Evolutionary conservation across 2,329 filamentous ascomycete genomes (phyloP).

Genomic region (Dothistroma pini): DNA sequence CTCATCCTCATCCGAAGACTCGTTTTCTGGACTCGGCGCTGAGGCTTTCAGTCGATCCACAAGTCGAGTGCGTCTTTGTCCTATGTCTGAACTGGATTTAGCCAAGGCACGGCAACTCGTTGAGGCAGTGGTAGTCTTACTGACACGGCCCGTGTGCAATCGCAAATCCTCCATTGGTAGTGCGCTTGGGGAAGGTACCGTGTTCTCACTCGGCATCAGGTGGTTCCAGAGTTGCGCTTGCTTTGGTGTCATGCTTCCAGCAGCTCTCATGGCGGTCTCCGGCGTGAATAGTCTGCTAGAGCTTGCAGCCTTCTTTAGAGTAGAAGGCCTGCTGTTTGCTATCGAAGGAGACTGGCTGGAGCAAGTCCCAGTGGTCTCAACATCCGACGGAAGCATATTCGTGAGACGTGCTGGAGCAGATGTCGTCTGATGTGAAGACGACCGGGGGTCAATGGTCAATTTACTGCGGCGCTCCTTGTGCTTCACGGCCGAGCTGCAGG

Average conservation of each 20-base stretch:
- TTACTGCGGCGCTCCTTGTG: slow-evolving; percentile 14
- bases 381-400: slow-evolving; percentile 29
- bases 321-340: slow-evolving; percentile 19
- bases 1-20: slow-evolving; percentile 18
- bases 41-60: slow-evolving; percentile 35
- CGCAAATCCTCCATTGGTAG: slow-evolving; percentile 26
- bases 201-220: slow-evolving; percentile 24
- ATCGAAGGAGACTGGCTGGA: slow-evolving; percentile 18
- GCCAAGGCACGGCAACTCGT: slow-evolving; percentile 9
- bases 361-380: slow-evolving; percentile 20
- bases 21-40: slow-evolving; percentile 24
- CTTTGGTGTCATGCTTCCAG: slow-evolving; percentile 29
- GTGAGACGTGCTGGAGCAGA: slow-evolving; percentile 32
- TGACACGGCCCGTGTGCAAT: slow-evolving; percentile 15
- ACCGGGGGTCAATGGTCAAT: slow-evolving; percentile 11
- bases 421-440: slow-evolving; percentile 24
- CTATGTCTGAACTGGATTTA: slow-evolving; percentile 27
- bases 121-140: neutral
- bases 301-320: slow-evolving; percentile 17
- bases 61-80: slow-evolving; percentile 24
- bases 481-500: neutral
- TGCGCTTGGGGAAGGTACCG: slow-evolving; percentile 23
- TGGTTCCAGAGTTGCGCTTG: slow-evolving; percentile 33
- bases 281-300: slow-evolving; percentile 12
- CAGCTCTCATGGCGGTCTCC: slow-evolving; percentile 13